Evolutionary conservation across 2,329 filamentous ascomycete species (phyloP).

Genomic region (Ophiostoma novo-ulmi): DNA sequence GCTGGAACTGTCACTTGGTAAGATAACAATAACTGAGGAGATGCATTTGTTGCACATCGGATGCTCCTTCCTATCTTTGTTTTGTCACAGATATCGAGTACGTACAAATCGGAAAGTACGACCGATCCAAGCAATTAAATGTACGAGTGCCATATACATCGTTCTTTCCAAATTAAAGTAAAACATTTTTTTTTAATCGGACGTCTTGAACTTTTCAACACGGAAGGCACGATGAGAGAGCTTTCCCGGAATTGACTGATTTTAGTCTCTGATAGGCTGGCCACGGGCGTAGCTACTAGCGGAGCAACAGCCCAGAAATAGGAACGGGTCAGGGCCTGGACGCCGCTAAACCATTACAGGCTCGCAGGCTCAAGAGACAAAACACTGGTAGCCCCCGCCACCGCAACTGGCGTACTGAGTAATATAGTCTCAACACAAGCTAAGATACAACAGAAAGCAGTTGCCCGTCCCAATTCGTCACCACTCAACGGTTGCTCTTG

Average conservation of each 20-base stretch:
- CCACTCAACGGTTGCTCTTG: neutral
- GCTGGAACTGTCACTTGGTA: neutral
- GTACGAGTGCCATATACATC: neutral
- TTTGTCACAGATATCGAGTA: neutral
- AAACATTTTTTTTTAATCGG: neutral
- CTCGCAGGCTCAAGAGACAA: neutral
- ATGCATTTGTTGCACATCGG: neutral
- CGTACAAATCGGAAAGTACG: neutral
- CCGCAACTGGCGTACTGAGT: slow-evolving; percentile 12
- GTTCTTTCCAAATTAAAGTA: neutral
- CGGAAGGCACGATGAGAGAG: slow-evolving; percentile 1
- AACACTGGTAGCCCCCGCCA: neutral
- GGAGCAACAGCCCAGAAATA: neutral
- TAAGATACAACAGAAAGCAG: neutral
- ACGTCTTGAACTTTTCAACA: neutral
- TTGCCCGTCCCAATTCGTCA: neutral
- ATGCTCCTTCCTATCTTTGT: neutral
- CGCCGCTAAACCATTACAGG: neutral
- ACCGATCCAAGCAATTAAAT: neutral
- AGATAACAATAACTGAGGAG: neutral
- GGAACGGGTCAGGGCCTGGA: neutral
- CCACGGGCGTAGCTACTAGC: neutral
- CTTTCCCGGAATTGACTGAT: neutral
- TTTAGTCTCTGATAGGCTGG: neutral
- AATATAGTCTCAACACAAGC: slow-evolving; percentile 6